Evolutionary conservation across 2,329 filamentous ascomycete genomes (phyloP).

Genomic region (Septoria linicola): DNA sequence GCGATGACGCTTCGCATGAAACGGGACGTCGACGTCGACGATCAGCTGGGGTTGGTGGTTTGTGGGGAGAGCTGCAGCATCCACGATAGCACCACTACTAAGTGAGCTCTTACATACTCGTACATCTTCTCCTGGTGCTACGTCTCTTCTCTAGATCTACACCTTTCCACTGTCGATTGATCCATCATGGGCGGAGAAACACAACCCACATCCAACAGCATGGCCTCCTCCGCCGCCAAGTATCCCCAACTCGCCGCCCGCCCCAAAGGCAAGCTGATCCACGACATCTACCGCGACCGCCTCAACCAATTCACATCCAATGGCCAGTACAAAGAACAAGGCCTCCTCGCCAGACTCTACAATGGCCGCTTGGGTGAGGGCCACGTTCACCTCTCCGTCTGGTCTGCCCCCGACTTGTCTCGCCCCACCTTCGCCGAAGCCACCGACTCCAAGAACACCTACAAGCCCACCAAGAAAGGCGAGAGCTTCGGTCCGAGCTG

Average conservation of each 20-base stretch:
- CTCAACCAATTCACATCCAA: constrained; percentile 75
- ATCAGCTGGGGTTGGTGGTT: too few species aligned
- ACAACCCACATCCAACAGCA: constrained; percentile 26
- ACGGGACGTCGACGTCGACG: too few species aligned
- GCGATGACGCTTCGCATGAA: constrained; percentile 7
- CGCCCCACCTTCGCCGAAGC: constrained; percentile 87
- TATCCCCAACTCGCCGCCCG: constrained; percentile 53
- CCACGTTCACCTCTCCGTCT: constrained; percentile 73
- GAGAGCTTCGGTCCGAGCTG: constrained; percentile 87
- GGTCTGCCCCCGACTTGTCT: constrained; percentile 66
- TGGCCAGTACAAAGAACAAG: constrained; percentile 58
- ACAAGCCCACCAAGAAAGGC: constrained; percentile 71
- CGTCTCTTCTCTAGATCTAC: not conserved
- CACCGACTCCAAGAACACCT: constrained; percentile 62
- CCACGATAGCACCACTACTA: constrained; percentile 1
- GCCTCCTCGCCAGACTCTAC: constrained; percentile 64
- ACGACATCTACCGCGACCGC: constrained; percentile 79
- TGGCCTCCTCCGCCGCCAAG: constrained; percentile 33
- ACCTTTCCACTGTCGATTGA: too few species aligned
- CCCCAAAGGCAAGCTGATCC: constrained; percentile 74
- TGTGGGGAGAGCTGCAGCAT: constrained; percentile 11
- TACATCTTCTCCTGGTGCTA: not conserved
- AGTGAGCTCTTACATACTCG: not conserved
- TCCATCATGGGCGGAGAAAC: constrained; percentile 41
- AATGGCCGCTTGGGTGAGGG: constrained; percentile 67